A percentile compares a stretch with the other conserved stretches of the same genome.
Conservation (phyloP, 108 stramenopile genomes). For the Cyclotella distinguenda region DNA sequence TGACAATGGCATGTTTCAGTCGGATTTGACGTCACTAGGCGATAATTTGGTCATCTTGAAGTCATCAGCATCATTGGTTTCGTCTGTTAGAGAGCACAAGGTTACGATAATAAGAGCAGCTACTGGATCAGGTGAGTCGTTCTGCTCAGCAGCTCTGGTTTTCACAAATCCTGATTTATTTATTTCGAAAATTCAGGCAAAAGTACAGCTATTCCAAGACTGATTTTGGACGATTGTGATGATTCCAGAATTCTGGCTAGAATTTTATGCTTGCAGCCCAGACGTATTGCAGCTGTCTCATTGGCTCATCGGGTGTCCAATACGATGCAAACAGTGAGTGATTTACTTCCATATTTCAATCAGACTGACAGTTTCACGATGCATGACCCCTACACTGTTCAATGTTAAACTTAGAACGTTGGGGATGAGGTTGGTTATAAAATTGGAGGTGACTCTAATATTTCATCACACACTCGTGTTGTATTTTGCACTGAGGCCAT, state of each 20-base stretch:
- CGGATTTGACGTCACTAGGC: neutral
- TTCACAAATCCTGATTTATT: neutral
- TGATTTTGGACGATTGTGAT: neutral
- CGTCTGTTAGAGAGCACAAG: neutral
- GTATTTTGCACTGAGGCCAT: neutral
- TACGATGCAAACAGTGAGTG: neutral
- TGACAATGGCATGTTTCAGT: neutral
- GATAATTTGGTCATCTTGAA: neutral
- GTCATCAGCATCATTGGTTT: neutral
- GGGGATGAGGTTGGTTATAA: neutral
- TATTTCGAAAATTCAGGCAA: neutral
- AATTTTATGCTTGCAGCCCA: neutral
- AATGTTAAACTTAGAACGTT: neutral
- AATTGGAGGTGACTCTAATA: neutral
- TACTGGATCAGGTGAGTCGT: neutral
- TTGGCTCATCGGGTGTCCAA: neutral
- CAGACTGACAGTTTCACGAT: too few relatives aligned
- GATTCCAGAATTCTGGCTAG: neutral
- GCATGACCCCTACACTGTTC: too few relatives aligned
- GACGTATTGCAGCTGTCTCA: neutral
- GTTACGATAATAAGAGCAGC: neutral
- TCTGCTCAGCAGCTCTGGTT: neutral
- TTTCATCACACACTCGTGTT: neutral
- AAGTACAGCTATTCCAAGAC: neutral
- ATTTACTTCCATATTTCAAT: too few relatives aligned